Base-by-base conservation (phyloP, 2,329 filamentous ascomycete genomes). In the Scopulariopsis brevicaulis region DNA sequence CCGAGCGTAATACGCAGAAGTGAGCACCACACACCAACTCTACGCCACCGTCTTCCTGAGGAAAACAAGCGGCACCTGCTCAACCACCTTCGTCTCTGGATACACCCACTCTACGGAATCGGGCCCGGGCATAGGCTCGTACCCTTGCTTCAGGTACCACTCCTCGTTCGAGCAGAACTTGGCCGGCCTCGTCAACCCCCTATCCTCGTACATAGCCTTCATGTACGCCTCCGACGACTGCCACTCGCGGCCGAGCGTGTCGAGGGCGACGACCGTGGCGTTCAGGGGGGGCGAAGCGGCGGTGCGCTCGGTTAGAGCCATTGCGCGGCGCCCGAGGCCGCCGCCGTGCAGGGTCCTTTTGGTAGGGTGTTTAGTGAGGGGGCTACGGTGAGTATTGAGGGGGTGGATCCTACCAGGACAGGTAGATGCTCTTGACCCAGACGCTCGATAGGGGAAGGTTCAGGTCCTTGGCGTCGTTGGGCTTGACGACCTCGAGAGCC, bases 291-390 rank as follows among this genome's bases (percentile, higher is more conserved):
- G 60, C 25, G 61, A 60, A 5, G 66, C 59, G 7, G 70, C 70
- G 58, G 70, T 56, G 25, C 57, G 60, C 58, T 74, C 72, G 48
- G 66, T 62, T 48, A 66, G 62, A 4, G 61, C 61, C 70, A 74
- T 74, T 35, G 71, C 65, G 20, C 62, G 64, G 54, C 65, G 66
- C 57, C 71, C 71, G 40, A 70, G 65, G 10, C 72, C 72, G 37
- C 65, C 64, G 22, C 63, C 60, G 60, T 73, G 72, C 28, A 75
- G 63, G 1, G 66, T 66, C 60, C 51, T 53, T 7, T 34, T 5
- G 4, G 37, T 14, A 48, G 4, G 40, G 14, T 4, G 20, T 18
- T 37, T 43, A 54, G 32, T 11, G 24, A 7, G 2, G 25, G 4
- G 4, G 34, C n/a, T 25, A 18, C 4, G 35, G 15, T 37, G 20